A percentile compares a stretch with the other conserved stretches of the same genome.
Conservation (phyloP, 352 stramenopile species). For the Blastocystis sp. region DNA sequence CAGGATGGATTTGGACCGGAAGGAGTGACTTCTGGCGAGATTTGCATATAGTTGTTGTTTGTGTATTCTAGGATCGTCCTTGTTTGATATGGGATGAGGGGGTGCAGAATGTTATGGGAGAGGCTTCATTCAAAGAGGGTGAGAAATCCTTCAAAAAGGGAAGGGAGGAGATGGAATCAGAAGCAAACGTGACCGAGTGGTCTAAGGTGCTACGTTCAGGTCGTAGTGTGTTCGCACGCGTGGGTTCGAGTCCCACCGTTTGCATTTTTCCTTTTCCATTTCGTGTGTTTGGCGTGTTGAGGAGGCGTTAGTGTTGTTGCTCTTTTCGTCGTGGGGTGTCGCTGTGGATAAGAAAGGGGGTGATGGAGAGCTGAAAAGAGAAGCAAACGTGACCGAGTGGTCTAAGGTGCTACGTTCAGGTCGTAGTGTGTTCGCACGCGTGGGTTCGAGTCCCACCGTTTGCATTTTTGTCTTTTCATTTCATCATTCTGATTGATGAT, state of each 20-base stretch:
- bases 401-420: conserved; percentile 65
- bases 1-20: background rate
- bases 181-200: conserved; percentile 69
- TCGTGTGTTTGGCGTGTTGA: too few species aligned
- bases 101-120: too few species aligned
- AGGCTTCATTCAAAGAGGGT: too few species aligned
- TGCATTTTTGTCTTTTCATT: conserved; percentile 64
- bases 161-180: too few species aligned
- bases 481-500: too few species aligned
- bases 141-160: too few species aligned
- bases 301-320: too few species aligned
- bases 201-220: conserved; percentile 73
- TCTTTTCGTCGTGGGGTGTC: too few species aligned
- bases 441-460: conserved; percentile 47
- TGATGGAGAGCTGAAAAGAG: background rate
- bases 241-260: conserved; percentile 50
- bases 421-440: conserved; percentile 65
- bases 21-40: background rate
- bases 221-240: conserved; percentile 73
- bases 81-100: too few species aligned
- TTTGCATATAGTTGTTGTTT: conserved; percentile 4
- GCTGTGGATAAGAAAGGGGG: too few species aligned
- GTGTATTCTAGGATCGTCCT: background rate
- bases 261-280: conserved; percentile 61
- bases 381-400: conserved; percentile 52